Base-by-base conservation (phyloP, 2,329 filamentous ascomycete species). In the Beauveria pseudobassiana region DNA sequence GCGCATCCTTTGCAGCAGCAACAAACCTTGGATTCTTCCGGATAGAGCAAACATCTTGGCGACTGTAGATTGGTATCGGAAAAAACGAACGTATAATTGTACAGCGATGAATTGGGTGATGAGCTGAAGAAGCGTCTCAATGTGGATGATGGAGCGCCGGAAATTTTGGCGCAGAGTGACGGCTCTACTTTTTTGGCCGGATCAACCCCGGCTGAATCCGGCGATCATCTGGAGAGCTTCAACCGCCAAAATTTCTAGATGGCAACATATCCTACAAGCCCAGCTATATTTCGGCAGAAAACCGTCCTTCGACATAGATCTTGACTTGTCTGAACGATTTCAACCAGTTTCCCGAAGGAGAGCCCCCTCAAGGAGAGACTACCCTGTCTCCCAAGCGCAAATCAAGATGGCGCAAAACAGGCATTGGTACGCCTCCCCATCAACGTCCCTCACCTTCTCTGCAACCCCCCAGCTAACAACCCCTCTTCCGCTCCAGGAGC, bases 21-120 rank as follows among this genome's bases (percentile, higher is more conserved):
- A 60, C 73, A 67, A 74, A 96, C 93, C 89, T 98, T 98, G 73
- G 93, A 92, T 81, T 99, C 95, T 79, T 99, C 95, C 95, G 57
- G 95, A 98, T 68, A 98, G 87, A 71, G 80, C 73, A 66, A 86
- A 82, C 82, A 86, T 85, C 59, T 69, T 82, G 74, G 65, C 69
- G 30, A 52, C 34, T 59, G 34, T 45, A 18, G 18, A 22, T 56
- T 26, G 14, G 16, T 30, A 3, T 48, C 16, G 50, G 20, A n/a
- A 49, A 48, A 2, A 20, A 45, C 7, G 42, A 42, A 55, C 10
- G 16, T 14, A 5, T 20, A 0, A 34, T 49, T 16, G 5, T 7
- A 22, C 3, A n/a, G 28, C 5, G 40, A 26, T 30, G n/a, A 46
- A 40, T 48, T 14, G 20, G 18, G 24, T 46, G 38, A 20, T 18